Conservation (phyloP, 176 grass and related monocot species). For the Oryza rufipogon region DNA sequence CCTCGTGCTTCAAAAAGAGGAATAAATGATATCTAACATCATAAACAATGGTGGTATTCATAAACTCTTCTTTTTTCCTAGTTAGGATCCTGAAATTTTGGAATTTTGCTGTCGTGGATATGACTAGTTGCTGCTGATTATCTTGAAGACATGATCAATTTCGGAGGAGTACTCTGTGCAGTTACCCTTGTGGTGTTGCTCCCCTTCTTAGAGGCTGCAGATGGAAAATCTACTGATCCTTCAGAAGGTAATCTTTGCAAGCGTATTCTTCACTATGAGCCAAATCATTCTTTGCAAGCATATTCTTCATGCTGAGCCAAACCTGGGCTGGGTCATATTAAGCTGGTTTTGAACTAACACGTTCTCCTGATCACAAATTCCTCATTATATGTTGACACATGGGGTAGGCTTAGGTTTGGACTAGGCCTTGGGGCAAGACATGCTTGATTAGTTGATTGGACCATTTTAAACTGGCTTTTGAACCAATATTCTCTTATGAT, state of each 20-base stretch:
- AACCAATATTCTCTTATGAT: neutral
- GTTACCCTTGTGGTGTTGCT: constrained; percentile 31
- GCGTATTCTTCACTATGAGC: no score
- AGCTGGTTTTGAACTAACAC: no score
- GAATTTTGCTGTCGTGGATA: neutral
- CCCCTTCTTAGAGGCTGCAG: constrained; percentile 29
- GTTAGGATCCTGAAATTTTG: constrained; percentile 2
- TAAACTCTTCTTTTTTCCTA: constrained; percentile 8
- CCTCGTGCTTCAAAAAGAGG: neutral
- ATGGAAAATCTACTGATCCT: constrained; percentile 44
- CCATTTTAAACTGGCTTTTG: neutral
- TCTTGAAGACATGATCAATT: constrained; percentile 15
- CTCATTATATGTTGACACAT: no score
- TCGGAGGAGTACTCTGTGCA: constrained; percentile 15
- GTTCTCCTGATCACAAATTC: no score
- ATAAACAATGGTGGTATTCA: neutral
- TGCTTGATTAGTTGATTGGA: neutral
- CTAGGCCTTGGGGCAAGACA: neutral
- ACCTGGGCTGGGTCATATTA: no score
- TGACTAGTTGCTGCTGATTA: constrained; percentile 32
- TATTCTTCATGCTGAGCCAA: neutral
- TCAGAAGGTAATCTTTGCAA: constrained; percentile 43
- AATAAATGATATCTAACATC: neutral
- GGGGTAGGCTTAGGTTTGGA: neutral
- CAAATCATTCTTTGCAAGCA: neutral